Evolutionary conservation across 139 green algal species (phyloP).

Genomic region (Chlorella sp.): DNA sequence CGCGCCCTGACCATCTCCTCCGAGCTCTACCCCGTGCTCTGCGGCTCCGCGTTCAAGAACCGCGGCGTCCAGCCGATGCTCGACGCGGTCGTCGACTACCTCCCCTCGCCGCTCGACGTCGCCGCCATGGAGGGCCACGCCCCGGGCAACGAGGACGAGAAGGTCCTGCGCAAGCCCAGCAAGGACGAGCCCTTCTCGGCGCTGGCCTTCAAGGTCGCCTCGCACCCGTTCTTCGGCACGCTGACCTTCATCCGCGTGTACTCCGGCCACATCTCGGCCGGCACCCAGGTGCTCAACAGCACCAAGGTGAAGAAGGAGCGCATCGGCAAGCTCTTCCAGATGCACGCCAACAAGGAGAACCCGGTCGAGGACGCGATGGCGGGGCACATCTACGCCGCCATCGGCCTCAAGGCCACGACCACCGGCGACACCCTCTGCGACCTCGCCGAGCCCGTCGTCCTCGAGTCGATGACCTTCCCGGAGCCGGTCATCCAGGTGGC

Average conservation of each 20-base stretch:
- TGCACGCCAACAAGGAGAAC: conserved; percentile 98
- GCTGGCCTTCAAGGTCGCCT: conserved; percentile 99
- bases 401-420: conserved; percentile 76
- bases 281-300: conserved; percentile 85
- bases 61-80: conserved; percentile 99
- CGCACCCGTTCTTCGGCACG: conserved; percentile 91
- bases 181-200: conserved; percentile 88
- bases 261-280: conserved; percentile 59
- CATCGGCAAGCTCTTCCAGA: conserved; percentile 94
- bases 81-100: conserved; percentile 93
- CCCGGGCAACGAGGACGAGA: conserved; percentile 56
- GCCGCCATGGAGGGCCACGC: conserved; percentile 44
- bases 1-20: conserved; percentile 81
- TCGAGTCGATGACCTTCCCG: conserved; percentile 99
- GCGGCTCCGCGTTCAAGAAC: conserved; percentile 99
- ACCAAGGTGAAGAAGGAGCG: conserved; percentile 98
- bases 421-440: conserved; percentile 93
- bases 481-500: conserved; percentile 99
- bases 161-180: conserved; percentile 62
- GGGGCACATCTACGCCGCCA: conserved; percentile 96
- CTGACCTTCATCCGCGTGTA: conserved; percentile 98
- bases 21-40: conserved; percentile 89
- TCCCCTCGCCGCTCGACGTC: conserved; percentile 85
- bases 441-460: conserved; percentile 80
- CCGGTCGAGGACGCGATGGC: conserved; percentile 96